Conservation (phyloP, 2,329 filamentous ascomycete species). For the Phialemonium atrogriseum region DNA sequence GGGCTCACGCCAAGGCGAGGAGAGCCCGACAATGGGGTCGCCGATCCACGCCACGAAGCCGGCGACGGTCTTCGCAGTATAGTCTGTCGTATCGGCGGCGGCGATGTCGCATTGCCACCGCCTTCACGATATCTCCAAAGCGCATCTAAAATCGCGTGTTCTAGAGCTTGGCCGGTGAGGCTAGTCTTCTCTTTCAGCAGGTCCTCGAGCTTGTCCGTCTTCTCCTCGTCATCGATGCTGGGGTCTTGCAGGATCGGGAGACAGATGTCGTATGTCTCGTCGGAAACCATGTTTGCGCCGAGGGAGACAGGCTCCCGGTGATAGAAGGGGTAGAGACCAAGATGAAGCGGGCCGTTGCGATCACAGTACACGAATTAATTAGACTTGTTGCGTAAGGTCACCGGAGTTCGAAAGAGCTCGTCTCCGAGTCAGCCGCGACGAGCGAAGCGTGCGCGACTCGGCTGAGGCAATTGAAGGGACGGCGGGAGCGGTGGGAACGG, state of each 20-base stretch:
- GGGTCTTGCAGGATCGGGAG: conserved; percentile 79
- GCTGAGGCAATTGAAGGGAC: no score
- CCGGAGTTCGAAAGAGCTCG: no score
- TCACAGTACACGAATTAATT: no score
- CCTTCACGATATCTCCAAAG: conserved; percentile 76
- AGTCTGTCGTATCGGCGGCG: conserved; percentile 79
- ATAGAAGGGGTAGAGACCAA: no score
- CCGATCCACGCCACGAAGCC: conserved; percentile 81
- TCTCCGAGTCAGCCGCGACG: no score
- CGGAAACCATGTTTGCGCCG: conserved; percentile 67
- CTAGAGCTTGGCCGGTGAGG: conserved; percentile 67
- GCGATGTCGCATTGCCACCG: conserved; percentile 59
- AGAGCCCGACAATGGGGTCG: conserved; percentile 75
- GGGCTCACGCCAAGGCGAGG: conserved; percentile 75
- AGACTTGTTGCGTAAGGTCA: background rate
- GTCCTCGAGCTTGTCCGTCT: conserved; percentile 84
- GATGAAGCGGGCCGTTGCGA: no score
- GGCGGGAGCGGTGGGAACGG: no score
- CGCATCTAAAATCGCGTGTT: conserved; percentile 84
- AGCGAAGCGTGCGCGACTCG: no score
- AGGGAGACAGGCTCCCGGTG: conserved; percentile 8
- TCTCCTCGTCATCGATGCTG: conserved; percentile 84
- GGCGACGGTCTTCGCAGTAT: conserved; percentile 86
- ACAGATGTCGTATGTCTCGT: conserved; percentile 87
- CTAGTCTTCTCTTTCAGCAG: conserved; percentile 71